These are phyloP conservation scores for Ramularia collo-cygni DNA, from an alignment of 2,329 filamentous ascomycete genomes.

Conservation along the genomic window DNA sequence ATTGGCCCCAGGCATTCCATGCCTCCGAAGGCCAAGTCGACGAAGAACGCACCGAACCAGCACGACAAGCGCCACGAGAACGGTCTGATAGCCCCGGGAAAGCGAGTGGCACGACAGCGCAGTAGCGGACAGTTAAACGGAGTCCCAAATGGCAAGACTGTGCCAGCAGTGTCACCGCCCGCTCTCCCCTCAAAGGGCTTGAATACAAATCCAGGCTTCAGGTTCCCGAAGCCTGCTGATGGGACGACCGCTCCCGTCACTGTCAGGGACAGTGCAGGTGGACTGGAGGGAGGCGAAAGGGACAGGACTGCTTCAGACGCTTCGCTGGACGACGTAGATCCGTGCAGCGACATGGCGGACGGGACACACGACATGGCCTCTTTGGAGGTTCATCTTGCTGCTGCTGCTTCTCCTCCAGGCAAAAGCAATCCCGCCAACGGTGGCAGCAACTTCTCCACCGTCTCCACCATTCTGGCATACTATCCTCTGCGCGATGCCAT, in stretches of 20 bases:
- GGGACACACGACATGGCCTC: slow-evolving; percentile 25
- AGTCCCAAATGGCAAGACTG: slow-evolving; percentile 35
- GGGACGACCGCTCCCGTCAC: slow-evolving; percentile 13
- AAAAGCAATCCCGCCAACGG: slow-evolving; percentile 59
- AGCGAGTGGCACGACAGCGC: slow-evolving; percentile 51
- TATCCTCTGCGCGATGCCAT: slow-evolving; percentile 92
- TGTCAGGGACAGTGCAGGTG: slow-evolving; percentile 21
- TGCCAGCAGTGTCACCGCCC: slow-evolving; percentile 30
- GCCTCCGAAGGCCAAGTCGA: slow-evolving; percentile 42
- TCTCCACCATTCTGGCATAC: slow-evolving; percentile 78
- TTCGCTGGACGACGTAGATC: slow-evolving; percentile 34
- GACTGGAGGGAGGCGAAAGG: slow-evolving; percentile 24
- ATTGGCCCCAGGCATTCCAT: slow-evolving; percentile 31
- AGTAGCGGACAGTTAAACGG: slow-evolving; percentile 41
- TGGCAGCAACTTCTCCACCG: slow-evolving; percentile 66
- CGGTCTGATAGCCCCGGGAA: slow-evolving; percentile 73
- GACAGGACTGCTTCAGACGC: slow-evolving; percentile 38
- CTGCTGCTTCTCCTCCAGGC: slow-evolving; percentile 10
- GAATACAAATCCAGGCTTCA: slow-evolving; percentile 28
- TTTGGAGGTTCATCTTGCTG: slow-evolving; percentile 16
- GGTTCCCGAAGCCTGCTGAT: slow-evolving; percentile 28
- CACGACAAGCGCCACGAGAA: slow-evolving; percentile 67
- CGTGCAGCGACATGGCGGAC: slow-evolving; percentile 25
- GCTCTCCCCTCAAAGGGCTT: slow-evolving; percentile 34
- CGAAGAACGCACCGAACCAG: slow-evolving; percentile 37